Conservation (phyloP, 2,329 filamentous ascomycete species). For the Sporothrix sp. region DNA sequence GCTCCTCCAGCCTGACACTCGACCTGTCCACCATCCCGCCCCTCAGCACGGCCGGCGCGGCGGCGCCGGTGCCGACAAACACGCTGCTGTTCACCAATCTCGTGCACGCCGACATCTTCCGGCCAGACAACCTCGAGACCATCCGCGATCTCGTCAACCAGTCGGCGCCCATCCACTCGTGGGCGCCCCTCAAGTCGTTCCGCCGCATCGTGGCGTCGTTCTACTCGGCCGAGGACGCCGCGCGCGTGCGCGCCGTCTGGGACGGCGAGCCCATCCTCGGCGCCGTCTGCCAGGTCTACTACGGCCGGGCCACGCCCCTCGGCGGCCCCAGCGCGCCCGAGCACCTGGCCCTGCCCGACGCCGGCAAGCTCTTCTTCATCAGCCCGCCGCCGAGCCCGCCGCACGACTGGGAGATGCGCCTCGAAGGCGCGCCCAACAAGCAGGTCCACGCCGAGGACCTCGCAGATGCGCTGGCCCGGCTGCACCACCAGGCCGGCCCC, state of each 20-base stretch:
- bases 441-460: constrained; percentile 60
- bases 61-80: constrained; percentile 63
- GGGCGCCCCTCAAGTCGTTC: constrained; percentile 74
- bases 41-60: neutral
- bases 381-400: constrained; percentile 58
- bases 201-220: constrained; percentile 74
- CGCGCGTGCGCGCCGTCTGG: constrained; percentile 60
- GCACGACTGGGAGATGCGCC: constrained; percentile 57
- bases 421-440: constrained; percentile 62
- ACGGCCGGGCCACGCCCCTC: constrained; percentile 52
- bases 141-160: constrained; percentile 62
- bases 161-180: constrained; percentile 65
- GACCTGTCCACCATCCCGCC: constrained; percentile 66
- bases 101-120: constrained; percentile 62
- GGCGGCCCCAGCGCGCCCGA: constrained; percentile 35
- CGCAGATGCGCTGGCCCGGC: constrained; percentile 53
- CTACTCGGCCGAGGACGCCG: constrained; percentile 58
- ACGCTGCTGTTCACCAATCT: constrained; percentile 80
- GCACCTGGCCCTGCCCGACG: constrained; percentile 56
- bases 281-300: constrained; percentile 58
- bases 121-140: constrained; percentile 60
- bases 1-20: constrained; percentile 48
- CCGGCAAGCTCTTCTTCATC: constrained; percentile 65
- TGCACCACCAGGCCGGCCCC: constrained; percentile 36
- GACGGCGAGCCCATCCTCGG: constrained; percentile 67